Evolutionary conservation across 768 basidiomycete species (phyloP), one percentile per base, ranked within the genome.

Genomic region (Leucogyrophana mollusca): DNA sequence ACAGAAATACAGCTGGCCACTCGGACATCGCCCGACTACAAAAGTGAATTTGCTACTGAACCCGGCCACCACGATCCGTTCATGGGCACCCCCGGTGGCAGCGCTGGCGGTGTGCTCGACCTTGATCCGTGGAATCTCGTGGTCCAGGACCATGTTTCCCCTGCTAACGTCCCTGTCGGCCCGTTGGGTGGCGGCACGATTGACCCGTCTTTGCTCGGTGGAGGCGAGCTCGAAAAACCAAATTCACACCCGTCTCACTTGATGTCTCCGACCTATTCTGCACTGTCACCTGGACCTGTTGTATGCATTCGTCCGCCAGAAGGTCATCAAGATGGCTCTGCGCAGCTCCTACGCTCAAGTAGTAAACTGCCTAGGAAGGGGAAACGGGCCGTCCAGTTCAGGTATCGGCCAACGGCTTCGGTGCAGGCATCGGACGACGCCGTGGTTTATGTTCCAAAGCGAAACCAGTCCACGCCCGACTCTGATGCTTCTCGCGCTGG

Each of bases 291-390:
- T 1, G 55, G 57, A 11, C 63, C 65, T 4, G 46, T 65, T 27
- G 50, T 65, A 17, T 65, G 66, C 32, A 36, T 65, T n/a, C 65
- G 63, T 35, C 56, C 65, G 37, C 62, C 62, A 2, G 27, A 30
- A 30, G 27, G 27, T 6, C 47, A 53, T 2, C 53, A 64, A 33
- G 40, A 55, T 3, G 59, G 55, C 9, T 33, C 40, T 11, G 36
- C 17, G 22, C 44, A 40, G 35, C 35, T 24, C n/a, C 17, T 59
- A 2, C 60, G 62, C 24, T 23, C 50, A 10, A 40, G 56, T 1
- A 53, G 57, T 25, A 39, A 21, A 17, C 5, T 6, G 3, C 20
- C 34, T 7, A 32, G 44, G 16, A 45, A 45, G 34, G 32, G 41
- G 8, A 62, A 58, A 40, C 55, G 59, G 14, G 13, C 58, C 1